phyloP scores from a whole-genome alignment of 2,329 filamentous ascomycete genomes.

The Rutstroemia sp. region DNA sequence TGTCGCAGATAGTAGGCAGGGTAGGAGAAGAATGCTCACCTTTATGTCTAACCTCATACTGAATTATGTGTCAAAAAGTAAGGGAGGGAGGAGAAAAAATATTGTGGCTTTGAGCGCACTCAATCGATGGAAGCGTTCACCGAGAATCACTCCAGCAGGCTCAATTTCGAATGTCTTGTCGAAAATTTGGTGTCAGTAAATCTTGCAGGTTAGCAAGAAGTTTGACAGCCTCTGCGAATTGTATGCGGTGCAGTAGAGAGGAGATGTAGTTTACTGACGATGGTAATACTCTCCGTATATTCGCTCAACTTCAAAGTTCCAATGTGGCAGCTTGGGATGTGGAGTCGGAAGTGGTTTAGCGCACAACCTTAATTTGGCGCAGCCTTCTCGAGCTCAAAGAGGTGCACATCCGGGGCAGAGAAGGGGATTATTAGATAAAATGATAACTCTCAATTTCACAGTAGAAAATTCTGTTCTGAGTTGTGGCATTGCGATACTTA shows the following conservation, averaged over 20 bases:
- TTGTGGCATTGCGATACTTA: too few relatives aligned
- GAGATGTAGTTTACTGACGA: neutral
- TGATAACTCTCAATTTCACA: too few relatives aligned
- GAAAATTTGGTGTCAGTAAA: neutral
- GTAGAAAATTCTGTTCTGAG: too few relatives aligned
- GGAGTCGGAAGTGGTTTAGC: slow-evolving; percentile 11
- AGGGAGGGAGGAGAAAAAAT: slow-evolving; percentile 15
- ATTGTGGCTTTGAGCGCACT: slow-evolving; percentile 18
- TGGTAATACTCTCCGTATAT: neutral
- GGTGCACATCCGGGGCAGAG: too few relatives aligned
- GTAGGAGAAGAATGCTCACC: slow-evolving; percentile 33
- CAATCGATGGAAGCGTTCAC: slow-evolving; percentile 4
- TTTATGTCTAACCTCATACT: slow-evolving; percentile 54
- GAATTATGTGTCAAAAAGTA: slow-evolving; percentile 14
- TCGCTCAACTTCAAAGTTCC: slow-evolving; percentile 3
- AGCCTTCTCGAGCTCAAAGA: too few relatives aligned
- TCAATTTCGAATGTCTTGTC: neutral
- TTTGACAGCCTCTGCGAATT: neutral
- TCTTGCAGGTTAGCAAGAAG: neutral
- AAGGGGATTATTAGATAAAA: too few relatives aligned
- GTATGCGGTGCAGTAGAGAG: neutral
- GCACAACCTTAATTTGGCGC: neutral
- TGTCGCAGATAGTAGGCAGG: neutral
- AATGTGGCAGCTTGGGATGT: slow-evolving; percentile 10
- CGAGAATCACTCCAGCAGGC: slow-evolving; percentile 4